phyloP scores from a whole-genome alignment of 2,329 filamentous ascomycete species.

The Ophiostoma ips region DNA sequence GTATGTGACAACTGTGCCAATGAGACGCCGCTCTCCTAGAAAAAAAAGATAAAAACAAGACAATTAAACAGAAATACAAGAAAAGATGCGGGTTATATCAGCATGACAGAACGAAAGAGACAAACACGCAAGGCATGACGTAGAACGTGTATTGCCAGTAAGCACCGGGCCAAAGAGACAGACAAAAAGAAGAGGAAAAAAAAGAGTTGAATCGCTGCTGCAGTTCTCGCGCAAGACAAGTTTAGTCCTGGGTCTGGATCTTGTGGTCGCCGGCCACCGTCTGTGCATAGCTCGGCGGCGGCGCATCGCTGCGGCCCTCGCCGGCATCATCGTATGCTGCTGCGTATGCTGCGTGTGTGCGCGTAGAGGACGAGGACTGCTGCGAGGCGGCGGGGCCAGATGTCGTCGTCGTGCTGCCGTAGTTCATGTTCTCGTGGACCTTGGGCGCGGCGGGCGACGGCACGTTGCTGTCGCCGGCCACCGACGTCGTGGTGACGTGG shows the following conservation, averaged over 20 bases:
- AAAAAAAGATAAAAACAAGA: background rate
- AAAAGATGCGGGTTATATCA: background rate
- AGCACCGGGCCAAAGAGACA: background rate
- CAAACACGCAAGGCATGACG: background rate
- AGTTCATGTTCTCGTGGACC: conserved; percentile 27
- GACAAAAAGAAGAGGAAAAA: background rate
- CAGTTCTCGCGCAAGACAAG: no score
- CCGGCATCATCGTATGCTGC: conserved; percentile 18
- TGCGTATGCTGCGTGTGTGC: conserved; percentile 22
- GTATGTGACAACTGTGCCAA: background rate
- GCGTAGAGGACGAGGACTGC: conserved; percentile 12
- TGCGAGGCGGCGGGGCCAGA: conserved; percentile 16
- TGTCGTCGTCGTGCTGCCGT: conserved; percentile 27
- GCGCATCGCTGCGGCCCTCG: conserved; percentile 31
- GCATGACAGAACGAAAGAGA: background rate
- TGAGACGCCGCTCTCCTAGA: no score
- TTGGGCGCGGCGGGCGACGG: conserved; percentile 15
- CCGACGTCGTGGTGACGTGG: conserved; percentile 3
- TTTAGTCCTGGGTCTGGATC: conserved; percentile 56
- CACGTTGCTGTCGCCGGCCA: background rate
- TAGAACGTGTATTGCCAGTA: background rate
- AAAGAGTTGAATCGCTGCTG: background rate
- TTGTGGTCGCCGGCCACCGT: conserved; percentile 85
- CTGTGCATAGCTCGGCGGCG: conserved; percentile 79
- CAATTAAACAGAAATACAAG: no score